Evolutionary conservation across 176 grass and related monocot species (phyloP), one percentile per base, ranked within the genome.

Genomic region (Chrysopogon serrulatus): DNA sequence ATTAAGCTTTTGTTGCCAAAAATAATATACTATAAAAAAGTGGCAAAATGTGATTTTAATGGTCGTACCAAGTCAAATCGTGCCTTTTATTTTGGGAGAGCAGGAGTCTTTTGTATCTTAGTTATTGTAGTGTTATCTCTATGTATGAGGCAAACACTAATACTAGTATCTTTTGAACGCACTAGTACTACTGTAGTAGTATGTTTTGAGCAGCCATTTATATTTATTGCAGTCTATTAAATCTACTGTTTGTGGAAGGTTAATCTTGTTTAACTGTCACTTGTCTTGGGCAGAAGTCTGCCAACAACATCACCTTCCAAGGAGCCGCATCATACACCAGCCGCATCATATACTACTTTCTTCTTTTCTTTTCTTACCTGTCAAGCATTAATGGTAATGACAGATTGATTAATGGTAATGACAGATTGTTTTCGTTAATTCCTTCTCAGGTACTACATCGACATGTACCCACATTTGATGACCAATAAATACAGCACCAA

Each of bases 371-470:
- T 41, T 67, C 33, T 67, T 37, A 23, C 66, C 68, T 27, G 13
- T 15, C 23, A 71, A 42, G 11, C 13, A 43, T 42, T 43, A 43
- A 27, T 70, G 36, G 5, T 70, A n/a, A 70, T 42, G 14, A 43
- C n/a, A 42, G 23, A 36, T 53, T 56, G 10, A n/a, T n/a, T n/a
- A n/a, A n/a, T n/a, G n/a, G n/a, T n/a, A n/a, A n/a, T n/a, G n/a
- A n/a, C n/a, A n/a, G n/a, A n/a, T n/a, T n/a, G n/a, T n/a, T n/a
- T n/a, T n/a, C 19, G 5, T 64, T 77, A 15, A 10, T n/a, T 51
- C 14, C 48, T 65, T n/a, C n/a, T n/a, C n/a, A 87, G 79, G 86
- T 9, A 37, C 42, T n/a, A n/a, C n/a, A 18, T 82, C n/a, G 23
- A 0, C 10, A 71, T 87, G 72, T 5, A 77, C 76, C 78, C 86